Evolutionary conservation across 202 grass and related monocot species (phyloP).

Genomic region (Cymbopogon flexuosus): DNA sequence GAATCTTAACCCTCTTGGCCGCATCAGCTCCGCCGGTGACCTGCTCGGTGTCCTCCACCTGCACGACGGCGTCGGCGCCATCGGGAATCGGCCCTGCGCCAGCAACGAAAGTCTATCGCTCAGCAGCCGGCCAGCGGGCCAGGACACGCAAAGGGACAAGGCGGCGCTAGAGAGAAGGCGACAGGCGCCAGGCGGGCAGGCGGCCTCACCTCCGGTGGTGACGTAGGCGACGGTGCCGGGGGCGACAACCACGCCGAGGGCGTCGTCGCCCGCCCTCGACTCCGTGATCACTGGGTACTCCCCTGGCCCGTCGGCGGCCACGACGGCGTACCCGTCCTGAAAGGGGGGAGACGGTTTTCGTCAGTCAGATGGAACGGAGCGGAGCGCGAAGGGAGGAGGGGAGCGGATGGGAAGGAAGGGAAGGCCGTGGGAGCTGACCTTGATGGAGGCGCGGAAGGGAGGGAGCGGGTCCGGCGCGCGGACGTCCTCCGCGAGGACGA

Average conservation of each 20-base stretch:
- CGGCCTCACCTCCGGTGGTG: constrained; percentile 67
- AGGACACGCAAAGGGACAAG: background rate
- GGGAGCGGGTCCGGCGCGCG: constrained; percentile 63
- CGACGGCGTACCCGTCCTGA: constrained; percentile 88
- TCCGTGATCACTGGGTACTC: constrained; percentile 79
- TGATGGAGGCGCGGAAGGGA: constrained; percentile 83
- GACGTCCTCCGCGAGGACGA: constrained; percentile 71
- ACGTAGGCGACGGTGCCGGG: constrained; percentile 70
- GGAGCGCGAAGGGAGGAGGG: background rate
- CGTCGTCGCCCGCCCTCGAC: constrained; percentile 78
- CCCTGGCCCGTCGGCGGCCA: constrained; percentile 71
- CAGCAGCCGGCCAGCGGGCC: background rate
- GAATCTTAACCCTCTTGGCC: constrained; percentile 66
- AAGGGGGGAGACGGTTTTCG: background rate
- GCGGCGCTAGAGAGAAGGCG: background rate
- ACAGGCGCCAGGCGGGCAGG: too few species aligned
- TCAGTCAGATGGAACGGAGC: background rate
- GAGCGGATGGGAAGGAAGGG: background rate
- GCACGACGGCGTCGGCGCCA: constrained; percentile 75
- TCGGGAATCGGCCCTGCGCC: constrained; percentile 72
- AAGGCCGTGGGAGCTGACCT: constrained; percentile 19
- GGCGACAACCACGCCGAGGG: constrained; percentile 37
- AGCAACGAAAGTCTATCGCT: background rate
- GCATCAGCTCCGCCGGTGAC: constrained; percentile 22
- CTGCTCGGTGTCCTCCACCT: constrained; percentile 86